These are phyloP conservation scores for Kappamyces sp. DNA, from an alignment of 192 early-diverging fungal genomes.

Conservation along the genomic window DNA sequence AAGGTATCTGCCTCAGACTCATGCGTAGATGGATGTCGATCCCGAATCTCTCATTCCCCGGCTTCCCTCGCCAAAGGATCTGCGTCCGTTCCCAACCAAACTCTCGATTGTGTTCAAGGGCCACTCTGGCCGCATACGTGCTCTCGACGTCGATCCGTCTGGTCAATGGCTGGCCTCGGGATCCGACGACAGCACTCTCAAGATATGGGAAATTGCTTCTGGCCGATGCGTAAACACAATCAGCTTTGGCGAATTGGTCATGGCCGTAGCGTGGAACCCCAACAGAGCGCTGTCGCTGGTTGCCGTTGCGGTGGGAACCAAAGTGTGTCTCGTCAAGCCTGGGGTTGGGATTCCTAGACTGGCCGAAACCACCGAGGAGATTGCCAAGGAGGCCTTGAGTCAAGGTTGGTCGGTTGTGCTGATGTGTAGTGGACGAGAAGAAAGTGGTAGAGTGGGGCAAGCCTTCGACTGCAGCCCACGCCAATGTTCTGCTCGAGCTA, in stretches of 20 bases:
- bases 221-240: slow-evolving; percentile 80
- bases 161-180: slow-evolving; percentile 90
- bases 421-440: slow-evolving; percentile 4
- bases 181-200: slow-evolving; percentile 82
- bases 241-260: slow-evolving; percentile 63
- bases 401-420: neutral
- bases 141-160: slow-evolving; percentile 81
- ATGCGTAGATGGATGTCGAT: slow-evolving; percentile 67
- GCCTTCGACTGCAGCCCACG: slow-evolving; percentile 15
- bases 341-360: slow-evolving; percentile 16
- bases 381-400: slow-evolving; percentile 26
- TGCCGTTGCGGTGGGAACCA: slow-evolving; percentile 54
- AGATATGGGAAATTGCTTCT: slow-evolving; percentile 86
- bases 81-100: slow-evolving; percentile 86
- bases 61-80: slow-evolving; percentile 88
- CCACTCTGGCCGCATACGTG: slow-evolving; percentile 76
- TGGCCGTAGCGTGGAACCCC: slow-evolving; percentile 86
- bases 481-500: neutral
- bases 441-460: slow-evolving; percentile 27
- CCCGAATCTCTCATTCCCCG: slow-evolving; percentile 91
- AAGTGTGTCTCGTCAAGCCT: slow-evolving; percentile 42
- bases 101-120: slow-evolving; percentile 74
- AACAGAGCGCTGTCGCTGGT: slow-evolving; percentile 69
- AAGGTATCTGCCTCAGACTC: slow-evolving; percentile 36
- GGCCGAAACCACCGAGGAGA: slow-evolving; percentile 22